Base-by-base conservation (phyloP, 768 basidiomycete genomes). In the Leucosporidium yakuticum region DNA sequence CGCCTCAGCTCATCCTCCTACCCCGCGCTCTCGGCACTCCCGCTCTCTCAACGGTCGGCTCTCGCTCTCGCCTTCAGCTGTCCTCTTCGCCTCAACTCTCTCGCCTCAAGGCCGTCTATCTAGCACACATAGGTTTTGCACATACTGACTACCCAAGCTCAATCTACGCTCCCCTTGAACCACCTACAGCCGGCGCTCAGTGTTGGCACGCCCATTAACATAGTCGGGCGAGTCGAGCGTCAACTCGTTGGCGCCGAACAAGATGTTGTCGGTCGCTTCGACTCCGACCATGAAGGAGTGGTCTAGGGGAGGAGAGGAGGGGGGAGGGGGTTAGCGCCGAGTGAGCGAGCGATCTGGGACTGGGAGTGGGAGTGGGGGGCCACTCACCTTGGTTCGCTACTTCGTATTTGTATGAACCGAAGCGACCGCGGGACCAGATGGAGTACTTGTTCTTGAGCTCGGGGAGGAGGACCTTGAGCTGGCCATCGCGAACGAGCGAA, bases 381-480 rank as follows among this genome's bases (percentile, higher is more conserved):
- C n/a, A n/a, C n/a, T n/a, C n/a, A n/a, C n/a, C n/a, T 31, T 75
- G 75, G 61, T 76, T 76, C 11, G 72, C 75, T 17, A 74, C 72
- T 61, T 76, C 74, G 71, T 74, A 71, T 51, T 69, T 70, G 74
- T 75, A 77, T 2, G 70, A 68, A 14, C 72, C 76, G 71, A 77
- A 76, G 23, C 77, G 75, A 27, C 80, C 80, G 29, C 80, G 75
- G 1, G 78, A 79, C 69, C 74, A 74, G 67, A 80, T 79, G 3
- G 63, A 68, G 69, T 73, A 80, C 29, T 76, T 73, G 44, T 79
- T 77, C 66, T 76, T 74, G 61, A 80, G 69, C 20, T 66, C 69
- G 39, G 80, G 80, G 21, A 80, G 74, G 67, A 80, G 76, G 27
- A 68, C 55, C 34, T 75, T 74, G 57, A 80, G 67, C 47, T 79